Conservation (phyloP, 306 rosid genomes). For the Acacia confusa region DNA sequence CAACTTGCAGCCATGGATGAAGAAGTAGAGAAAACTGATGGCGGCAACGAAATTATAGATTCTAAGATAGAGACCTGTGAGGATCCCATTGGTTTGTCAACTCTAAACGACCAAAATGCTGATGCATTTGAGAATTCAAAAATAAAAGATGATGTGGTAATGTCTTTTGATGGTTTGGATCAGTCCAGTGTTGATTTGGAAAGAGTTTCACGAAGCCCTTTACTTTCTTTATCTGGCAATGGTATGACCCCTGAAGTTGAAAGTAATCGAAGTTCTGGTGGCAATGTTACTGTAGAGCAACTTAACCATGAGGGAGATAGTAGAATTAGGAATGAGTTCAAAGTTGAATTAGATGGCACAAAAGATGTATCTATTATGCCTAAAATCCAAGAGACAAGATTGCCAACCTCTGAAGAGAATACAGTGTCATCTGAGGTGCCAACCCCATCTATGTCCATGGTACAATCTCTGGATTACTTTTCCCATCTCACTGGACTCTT, state of each 20-base stretch:
- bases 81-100: conserved; percentile 26
- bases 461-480: conserved; percentile 42
- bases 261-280: conserved; percentile 31
- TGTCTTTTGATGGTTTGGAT: conserved; percentile 36
- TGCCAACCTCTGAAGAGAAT: conserved; percentile 41
- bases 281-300: conserved; percentile 28
- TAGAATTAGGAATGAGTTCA: conserved; percentile 32
- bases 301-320: conserved; percentile 36
- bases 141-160: conserved; percentile 36
- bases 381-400: conserved; percentile 33
- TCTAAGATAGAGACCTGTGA: conserved; percentile 39
- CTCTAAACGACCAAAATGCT: conserved; percentile 35
- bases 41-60: conserved; percentile 37
- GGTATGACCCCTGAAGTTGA: conserved; percentile 29
- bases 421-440: conserved; percentile 36
- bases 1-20: conserved; percentile 39
- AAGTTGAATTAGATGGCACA: conserved; percentile 34
- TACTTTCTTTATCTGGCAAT: conserved; percentile 32
- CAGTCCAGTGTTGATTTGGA: conserved; percentile 41
- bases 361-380: conserved; percentile 35
- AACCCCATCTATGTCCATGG: conserved; percentile 36
- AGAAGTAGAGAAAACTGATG: conserved; percentile 40
- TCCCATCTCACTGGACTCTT: conserved; percentile 38
- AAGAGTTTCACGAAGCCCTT: conserved; percentile 35
- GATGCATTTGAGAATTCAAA: conserved; percentile 25